Conservation (phyloP, 2,329 filamentous ascomycete genomes). For the Claviceps sp. region DNA sequence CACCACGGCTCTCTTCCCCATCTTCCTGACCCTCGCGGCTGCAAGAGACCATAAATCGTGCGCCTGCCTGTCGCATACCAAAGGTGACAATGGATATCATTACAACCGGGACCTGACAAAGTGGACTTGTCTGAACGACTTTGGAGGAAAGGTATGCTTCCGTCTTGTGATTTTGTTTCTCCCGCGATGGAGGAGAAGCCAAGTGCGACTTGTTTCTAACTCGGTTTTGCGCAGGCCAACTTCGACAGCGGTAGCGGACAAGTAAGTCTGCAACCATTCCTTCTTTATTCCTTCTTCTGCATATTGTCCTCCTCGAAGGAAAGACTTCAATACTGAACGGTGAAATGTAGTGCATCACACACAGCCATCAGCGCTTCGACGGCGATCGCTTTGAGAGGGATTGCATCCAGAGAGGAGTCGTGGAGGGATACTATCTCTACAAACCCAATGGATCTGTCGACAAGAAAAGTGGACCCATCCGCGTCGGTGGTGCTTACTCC, state of each 20-base stretch:
- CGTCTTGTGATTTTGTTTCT: not conserved
- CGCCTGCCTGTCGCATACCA: not conserved
- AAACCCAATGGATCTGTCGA: not conserved
- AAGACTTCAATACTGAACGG: not conserved
- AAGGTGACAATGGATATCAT: not conserved
- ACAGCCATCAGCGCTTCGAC: not conserved
- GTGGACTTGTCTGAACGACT: not conserved
- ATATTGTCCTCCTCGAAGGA: not conserved
- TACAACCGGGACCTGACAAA: not conserved
- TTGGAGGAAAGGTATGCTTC: not conserved
- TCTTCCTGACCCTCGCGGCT: not conserved
- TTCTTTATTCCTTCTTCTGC: not conserved
- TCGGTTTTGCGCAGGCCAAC: not conserved
- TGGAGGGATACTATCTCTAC: not conserved
- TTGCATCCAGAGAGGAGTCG: not conserved
- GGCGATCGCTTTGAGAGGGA: not conserved
- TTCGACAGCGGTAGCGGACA: not conserved
- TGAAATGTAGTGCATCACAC: not conserved
- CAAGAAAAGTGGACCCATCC: not conserved
- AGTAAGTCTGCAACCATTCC: not conserved
- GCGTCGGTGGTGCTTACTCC: not conserved
- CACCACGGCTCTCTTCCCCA: not conserved
- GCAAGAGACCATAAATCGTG: slow-evolving; percentile 11
- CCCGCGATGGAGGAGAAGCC: not conserved
- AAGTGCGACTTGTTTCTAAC: not conserved